Percentiles rank a stretch among this genome's conserved stretches.
Conservation (phyloP, 805 yeast genomes). For the Teunomyces barrocoloradensis region DNA sequence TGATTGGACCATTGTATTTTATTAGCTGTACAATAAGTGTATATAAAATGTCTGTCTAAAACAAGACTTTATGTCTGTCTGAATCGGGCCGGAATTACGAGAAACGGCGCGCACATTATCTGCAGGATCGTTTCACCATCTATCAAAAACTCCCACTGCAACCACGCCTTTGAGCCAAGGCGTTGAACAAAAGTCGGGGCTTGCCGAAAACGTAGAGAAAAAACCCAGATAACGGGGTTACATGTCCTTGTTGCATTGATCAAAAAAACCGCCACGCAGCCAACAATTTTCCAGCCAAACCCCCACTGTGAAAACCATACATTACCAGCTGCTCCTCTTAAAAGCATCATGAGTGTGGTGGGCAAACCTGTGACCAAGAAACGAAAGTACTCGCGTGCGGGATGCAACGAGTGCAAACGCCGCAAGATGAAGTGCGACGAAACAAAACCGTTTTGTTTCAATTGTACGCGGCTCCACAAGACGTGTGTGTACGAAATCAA, state of each 20-base stretch:
- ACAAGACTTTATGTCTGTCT: no score
- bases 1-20: not conserved
- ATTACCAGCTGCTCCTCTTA: no score
- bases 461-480: conserved; percentile 35
- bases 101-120: no score
- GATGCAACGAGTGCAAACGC: conserved; percentile 44
- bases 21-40: conserved; percentile 4
- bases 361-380: conserved; percentile 21
- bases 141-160: no score
- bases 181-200: no score
- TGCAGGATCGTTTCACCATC: no score
- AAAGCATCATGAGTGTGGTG: not conserved
- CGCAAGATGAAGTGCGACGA: conserved; percentile 46
- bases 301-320: no score
- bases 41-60: no score
- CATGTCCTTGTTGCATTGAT: no score
- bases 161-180: no score
- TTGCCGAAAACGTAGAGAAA: not conserved
- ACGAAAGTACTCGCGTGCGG: conserved; percentile 38
- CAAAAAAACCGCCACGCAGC: not conserved
- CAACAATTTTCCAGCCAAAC: not conserved
- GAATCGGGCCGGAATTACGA: no score
- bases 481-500: conserved; percentile 24
- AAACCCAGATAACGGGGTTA: not conserved
- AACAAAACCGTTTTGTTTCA: conserved; percentile 32